Evolutionary conservation across 2,329 filamentous ascomycete genomes (phyloP).

Genomic region (Clonostachys solani): DNA sequence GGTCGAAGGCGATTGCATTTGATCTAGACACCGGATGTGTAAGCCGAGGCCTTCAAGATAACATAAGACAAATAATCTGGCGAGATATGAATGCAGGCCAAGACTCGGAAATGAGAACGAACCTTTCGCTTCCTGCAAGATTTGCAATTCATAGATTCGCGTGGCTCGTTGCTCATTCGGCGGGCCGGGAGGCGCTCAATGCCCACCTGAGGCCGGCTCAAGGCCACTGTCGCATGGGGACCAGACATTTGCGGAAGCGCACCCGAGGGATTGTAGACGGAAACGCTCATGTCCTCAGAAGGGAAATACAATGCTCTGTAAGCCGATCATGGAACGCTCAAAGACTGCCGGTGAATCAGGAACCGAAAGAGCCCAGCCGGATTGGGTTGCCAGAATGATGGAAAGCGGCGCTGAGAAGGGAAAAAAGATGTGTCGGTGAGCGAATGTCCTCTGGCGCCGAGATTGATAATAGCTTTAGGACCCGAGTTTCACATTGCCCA

Average conservation of each 20-base stretch:
- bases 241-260: slow-evolving; percentile 31
- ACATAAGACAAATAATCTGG: neutral
- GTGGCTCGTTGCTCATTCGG: slow-evolving; percentile 68
- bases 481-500: too few relatives aligned
- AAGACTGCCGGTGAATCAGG: too few relatives aligned
- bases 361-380: too few relatives aligned
- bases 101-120: slow-evolving; percentile 11
- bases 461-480: too few relatives aligned
- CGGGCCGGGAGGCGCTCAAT: slow-evolving; percentile 74
- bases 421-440: too few relatives aligned
- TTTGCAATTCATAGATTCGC: slow-evolving; percentile 94
- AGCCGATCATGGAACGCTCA: too few relatives aligned
- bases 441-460: too few relatives aligned
- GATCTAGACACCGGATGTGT: slow-evolving; percentile 53
- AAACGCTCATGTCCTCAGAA: slow-evolving; percentile 38
- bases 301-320: slow-evolving; percentile 11
- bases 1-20: slow-evolving; percentile 86
- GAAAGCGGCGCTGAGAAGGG: too few relatives aligned
- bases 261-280: slow-evolving; percentile 33
- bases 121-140: slow-evolving; percentile 92
- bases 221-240: slow-evolving; percentile 41
- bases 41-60: neutral
- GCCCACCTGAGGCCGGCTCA: slow-evolving; percentile 74
- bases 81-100: neutral
- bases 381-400: too few relatives aligned